Conservation (phyloP, 2,329 filamentous ascomycete genomes). For the Diplodia intermedia region DNA sequence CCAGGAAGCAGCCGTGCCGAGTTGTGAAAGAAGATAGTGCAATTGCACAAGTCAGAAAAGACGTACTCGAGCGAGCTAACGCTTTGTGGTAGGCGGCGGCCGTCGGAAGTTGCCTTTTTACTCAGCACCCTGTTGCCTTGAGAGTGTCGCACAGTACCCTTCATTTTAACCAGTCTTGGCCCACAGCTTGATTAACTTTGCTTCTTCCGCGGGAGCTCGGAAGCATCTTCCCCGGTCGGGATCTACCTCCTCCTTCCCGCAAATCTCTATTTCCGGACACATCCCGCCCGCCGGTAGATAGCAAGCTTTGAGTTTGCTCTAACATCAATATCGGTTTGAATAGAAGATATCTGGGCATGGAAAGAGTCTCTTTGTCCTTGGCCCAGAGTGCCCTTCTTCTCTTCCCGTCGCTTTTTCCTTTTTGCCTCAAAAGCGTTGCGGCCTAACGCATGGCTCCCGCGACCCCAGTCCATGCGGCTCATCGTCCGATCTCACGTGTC, state of each 20-base stretch:
- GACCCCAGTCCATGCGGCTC: constrained; percentile 30
- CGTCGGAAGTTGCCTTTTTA: constrained; percentile 2
- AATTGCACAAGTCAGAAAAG: not conserved
- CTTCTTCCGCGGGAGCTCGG: constrained; percentile 27
- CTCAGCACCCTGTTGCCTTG: not conserved
- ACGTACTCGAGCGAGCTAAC: not conserved
- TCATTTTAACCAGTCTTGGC: not conserved
- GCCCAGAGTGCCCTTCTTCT: not conserved
- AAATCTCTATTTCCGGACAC: not conserved
- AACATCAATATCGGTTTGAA: not conserved
- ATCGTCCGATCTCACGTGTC: not conserved
- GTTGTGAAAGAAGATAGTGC: not conserved
- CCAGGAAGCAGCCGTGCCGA: not conserved
- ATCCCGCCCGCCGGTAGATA: not conserved
- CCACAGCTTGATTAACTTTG: constrained; percentile 17
- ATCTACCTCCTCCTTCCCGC: constrained; percentile 1
- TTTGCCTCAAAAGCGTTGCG: not conserved
- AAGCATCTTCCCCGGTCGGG: constrained; percentile 14
- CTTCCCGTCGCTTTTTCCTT: not conserved
- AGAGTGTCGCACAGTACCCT: not conserved
- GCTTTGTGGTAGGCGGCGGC: not conserved
- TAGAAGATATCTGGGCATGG: not conserved
- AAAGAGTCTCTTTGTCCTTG: not conserved
- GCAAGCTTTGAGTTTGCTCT: constrained; percentile 14
- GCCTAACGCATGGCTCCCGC: constrained; percentile 16